These are phyloP conservation scores for Podospora australis DNA, from an alignment of 495 filamentous ascomycete genomes.

Conservation along the genomic window DNA sequence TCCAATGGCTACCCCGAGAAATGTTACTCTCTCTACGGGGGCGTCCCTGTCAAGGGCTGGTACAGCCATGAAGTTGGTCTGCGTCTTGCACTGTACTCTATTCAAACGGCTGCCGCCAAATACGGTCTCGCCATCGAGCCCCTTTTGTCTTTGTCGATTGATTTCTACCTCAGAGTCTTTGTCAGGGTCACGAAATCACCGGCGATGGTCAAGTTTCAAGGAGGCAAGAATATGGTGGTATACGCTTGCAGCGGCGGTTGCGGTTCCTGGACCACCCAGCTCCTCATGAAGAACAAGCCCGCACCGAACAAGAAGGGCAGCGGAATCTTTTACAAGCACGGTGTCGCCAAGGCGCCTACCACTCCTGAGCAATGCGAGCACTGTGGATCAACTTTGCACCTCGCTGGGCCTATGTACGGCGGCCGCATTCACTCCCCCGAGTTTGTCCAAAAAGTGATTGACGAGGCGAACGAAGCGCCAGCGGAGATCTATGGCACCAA, in stretches of 20 bases:
- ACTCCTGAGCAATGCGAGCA: constrained; percentile 61
- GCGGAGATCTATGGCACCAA: constrained; percentile 67
- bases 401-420: constrained; percentile 90
- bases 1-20: constrained; percentile 92
- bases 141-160: constrained; percentile 83
- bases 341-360: constrained; percentile 60
- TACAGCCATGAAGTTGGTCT: constrained; percentile 87
- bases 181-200: constrained; percentile 73
- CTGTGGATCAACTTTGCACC: constrained; percentile 78
- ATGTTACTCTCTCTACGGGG: constrained; percentile 84
- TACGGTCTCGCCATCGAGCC: constrained; percentile 93
- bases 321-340: constrained; percentile 64
- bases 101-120: constrained; percentile 70
- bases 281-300: constrained; percentile 58
- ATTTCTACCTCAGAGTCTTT: constrained; percentile 92
- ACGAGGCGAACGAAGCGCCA: constrained; percentile 55
- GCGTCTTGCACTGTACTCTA: constrained; percentile 71
- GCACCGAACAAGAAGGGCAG: constrained; percentile 62
- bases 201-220: constrained; percentile 78
- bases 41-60: constrained; percentile 71
- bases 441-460: constrained; percentile 72
- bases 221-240: constrained; percentile 85
- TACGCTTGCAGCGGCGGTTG: constrained; percentile 89
- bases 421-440: constrained; percentile 77
- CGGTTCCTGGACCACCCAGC: constrained; percentile 77